Evolutionary conservation across 2,329 filamentous ascomycete species (phyloP).

Genomic region (Fusarium napiforme): DNA sequence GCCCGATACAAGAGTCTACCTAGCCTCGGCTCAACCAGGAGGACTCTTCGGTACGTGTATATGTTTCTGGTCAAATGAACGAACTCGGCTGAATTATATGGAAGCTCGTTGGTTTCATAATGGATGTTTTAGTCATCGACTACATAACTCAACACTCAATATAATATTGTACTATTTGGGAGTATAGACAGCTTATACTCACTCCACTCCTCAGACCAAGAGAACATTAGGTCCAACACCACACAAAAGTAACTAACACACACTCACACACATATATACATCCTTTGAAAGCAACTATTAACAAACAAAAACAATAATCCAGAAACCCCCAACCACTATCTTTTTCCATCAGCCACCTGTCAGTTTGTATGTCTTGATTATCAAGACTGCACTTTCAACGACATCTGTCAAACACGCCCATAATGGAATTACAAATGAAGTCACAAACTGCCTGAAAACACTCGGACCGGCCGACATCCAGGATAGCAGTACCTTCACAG

Average conservation of each 20-base stretch:
- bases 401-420: background rate
- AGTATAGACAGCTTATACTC: background rate
- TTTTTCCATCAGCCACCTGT: background rate
- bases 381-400: background rate
- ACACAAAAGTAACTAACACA: background rate
- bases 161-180: background rate
- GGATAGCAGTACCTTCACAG: background rate
- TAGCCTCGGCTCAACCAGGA: background rate
- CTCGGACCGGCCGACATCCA: background rate
- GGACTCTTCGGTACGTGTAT: background rate
- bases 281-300: background rate
- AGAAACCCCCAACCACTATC: background rate
- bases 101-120: no score
- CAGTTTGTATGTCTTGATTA: background rate
- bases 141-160: background rate
- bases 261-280: no score
- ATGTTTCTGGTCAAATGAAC: background rate
- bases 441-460: background rate
- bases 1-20: background rate
- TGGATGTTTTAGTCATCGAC: background rate
- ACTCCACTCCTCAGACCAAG: background rate
- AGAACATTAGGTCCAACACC: background rate
- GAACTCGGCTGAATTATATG: background rate
- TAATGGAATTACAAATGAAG: no score
- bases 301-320: background rate